phyloP scores from a whole-genome alignment of 148 eudicot species.

The Selenicereus undatus region DNA sequence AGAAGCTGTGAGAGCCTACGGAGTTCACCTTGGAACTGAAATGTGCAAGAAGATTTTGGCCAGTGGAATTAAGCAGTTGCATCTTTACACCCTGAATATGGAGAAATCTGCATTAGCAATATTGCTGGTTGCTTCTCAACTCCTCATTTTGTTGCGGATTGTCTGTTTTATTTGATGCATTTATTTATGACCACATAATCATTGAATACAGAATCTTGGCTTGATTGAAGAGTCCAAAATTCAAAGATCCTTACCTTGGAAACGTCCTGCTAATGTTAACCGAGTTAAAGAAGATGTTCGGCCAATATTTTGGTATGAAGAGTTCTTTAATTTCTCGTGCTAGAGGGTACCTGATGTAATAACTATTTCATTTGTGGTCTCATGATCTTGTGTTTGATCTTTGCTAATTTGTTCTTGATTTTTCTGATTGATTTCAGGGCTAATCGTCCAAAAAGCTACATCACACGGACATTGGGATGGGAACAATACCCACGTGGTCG shows the following conservation, averaged over 20 bases:
- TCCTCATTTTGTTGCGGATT: slow-evolving; percentile 1
- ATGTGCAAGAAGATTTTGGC: slow-evolving; percentile 99
- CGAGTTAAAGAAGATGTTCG: slow-evolving; percentile 94
- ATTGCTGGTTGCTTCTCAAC: slow-evolving; percentile 53
- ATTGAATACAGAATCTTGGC: slow-evolving; percentile 79
- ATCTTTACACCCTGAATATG: slow-evolving; percentile 93
- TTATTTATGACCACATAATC: neutral
- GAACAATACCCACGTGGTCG: slow-evolving; percentile 90
- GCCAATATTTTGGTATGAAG: slow-evolving; percentile 81
- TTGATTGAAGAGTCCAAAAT: slow-evolving; percentile 86
- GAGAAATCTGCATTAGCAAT: slow-evolving; percentile 96
- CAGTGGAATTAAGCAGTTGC: slow-evolving; percentile 73
- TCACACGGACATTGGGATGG: slow-evolving; percentile 83
- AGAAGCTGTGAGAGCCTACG: slow-evolving; percentile 92
- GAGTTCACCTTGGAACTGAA: slow-evolving; percentile 96
- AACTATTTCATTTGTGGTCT: neutral
- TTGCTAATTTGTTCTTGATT: slow-evolving; percentile 11
- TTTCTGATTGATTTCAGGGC: slow-evolving; percentile 53
- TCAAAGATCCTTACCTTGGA: slow-evolving; percentile 84
- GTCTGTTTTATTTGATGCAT: neutral
- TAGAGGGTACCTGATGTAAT: neutral
- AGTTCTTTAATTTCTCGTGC: neutral
- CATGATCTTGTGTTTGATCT: neutral
- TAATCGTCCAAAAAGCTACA: slow-evolving; percentile 95
- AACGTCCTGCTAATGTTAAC: slow-evolving; percentile 69